Base-by-base conservation (phyloP, 371 early-diverging fungal genomes). In the Mortierella sp. region DNA sequence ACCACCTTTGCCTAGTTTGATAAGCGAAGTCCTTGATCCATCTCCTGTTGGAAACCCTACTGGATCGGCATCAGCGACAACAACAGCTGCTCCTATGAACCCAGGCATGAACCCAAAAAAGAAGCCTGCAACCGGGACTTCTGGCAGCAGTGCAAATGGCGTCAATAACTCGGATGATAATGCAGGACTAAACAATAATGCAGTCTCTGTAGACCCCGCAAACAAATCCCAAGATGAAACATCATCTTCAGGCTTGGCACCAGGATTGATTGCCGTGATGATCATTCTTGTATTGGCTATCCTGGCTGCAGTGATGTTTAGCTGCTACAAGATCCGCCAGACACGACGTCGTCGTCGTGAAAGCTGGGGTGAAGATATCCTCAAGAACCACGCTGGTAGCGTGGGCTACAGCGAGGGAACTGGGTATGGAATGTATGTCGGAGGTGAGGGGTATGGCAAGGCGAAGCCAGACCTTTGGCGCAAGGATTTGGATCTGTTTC, bases 401-500 rank as follows among this genome's bases (percentile, higher is more conserved):
- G 83, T 81, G 16, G 83, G 76, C 0, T 81, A 76, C 57, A 68
- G 40, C 1, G 73, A 69, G 12, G 68, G 66, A 8, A 76, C 66
- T 14, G 83, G 83, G 3, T 81, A 75, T 60, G 83, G 83, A 30
- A 75, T 76, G 70, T 69, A 70, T 49, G 60, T 75, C 14, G 62
- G 64, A 2, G 49, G 43, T 18, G 40, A 64, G 47, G 30, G 52
- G 32, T 30, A 14, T 30, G 59, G 68, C 20, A 72, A 75, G 64
- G 75, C 62, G 47, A 75, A 54, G 24, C 64, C 72, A 10, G 73
- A 76, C 26, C 51, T 70, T 5, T 81, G 72, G 72, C 43, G 69
- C 30, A 75, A 72, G 70, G 72, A 69, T 66, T 63, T 81, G 55
- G 83, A 73, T 39, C 32, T 76, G 73, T 73, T 73, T 73, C 81